Percentiles rank a stretch among this genome's conserved stretches.
These are phyloP conservation scores for Neocucurbitaria cava DNA, from an alignment of 2,329 filamentous ascomycete genomes.

Conservation along the genomic window DNA sequence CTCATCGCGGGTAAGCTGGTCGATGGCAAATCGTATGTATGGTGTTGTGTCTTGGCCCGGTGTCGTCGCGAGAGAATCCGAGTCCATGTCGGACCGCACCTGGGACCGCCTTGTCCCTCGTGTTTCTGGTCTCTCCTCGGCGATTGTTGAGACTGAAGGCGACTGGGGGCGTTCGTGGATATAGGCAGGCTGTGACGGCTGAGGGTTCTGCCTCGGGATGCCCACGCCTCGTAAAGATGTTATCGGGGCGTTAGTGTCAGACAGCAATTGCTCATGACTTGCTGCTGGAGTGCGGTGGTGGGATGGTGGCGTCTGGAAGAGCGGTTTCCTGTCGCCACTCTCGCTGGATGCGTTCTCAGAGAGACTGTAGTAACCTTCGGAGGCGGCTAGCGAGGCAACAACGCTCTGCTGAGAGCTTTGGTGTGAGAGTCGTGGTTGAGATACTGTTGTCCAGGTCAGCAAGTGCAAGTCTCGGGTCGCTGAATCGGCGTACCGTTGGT, in stretches of 20 bases:
- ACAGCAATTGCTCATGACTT: slow-evolving; percentile 47
- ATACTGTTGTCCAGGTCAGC: slow-evolving; percentile 41
- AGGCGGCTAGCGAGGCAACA: slow-evolving; percentile 56
- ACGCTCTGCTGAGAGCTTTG: slow-evolving; percentile 55
- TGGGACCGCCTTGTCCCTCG: slow-evolving; percentile 32
- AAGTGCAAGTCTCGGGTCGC: slow-evolving; percentile 5
- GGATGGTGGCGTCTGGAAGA: slow-evolving; percentile 46
- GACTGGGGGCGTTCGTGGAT: slow-evolving; percentile 28
- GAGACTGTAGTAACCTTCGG: slow-evolving; percentile 60
- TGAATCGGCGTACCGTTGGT: slow-evolving; percentile 46
- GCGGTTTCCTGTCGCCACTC: slow-evolving; percentile 40
- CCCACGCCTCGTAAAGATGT: slow-evolving; percentile 43
- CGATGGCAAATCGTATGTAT: slow-evolving; percentile 88
- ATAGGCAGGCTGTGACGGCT: slow-evolving; percentile 18
- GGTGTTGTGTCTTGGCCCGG: slow-evolving; percentile 85
- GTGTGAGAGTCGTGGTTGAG: slow-evolving; percentile 49
- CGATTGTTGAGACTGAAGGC: slow-evolving; percentile 41
- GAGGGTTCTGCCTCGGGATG: slow-evolving; percentile 39
- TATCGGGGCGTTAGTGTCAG: slow-evolving; percentile 33
- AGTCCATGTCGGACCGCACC: slow-evolving; percentile 35
- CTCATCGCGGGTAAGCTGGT: slow-evolving; percentile 80
- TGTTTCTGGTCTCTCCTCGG: slow-evolving; percentile 40
- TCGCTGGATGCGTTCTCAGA: slow-evolving; percentile 49
- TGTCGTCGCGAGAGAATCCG: slow-evolving; percentile 44
- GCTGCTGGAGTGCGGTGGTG: slow-evolving; percentile 41